Conservation (phyloP, 306 rosid genomes). For the Vigna radiata region DNA sequence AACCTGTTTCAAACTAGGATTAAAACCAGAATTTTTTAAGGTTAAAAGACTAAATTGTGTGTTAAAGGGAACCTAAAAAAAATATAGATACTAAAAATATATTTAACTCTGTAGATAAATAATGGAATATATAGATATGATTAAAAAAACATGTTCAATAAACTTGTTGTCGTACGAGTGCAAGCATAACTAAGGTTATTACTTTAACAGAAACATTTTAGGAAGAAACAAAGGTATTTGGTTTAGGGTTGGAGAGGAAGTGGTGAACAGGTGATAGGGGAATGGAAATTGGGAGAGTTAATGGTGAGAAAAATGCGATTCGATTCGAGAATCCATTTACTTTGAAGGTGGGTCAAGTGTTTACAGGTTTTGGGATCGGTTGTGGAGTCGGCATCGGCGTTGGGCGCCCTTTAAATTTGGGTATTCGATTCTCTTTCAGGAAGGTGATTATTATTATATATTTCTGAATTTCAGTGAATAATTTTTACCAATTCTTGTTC, state of each 20-base stretch:
- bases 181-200: no score
- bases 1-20: no score
- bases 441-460: neutral
- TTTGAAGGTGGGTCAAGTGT: slow-evolving; percentile 93
- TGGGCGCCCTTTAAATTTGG: slow-evolving; percentile 93
- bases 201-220: no score
- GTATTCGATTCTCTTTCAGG: slow-evolving; percentile 45
- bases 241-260: neutral
- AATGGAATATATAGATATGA: no score
- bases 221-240: neutral
- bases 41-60: no score
- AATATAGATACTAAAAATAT: no score
- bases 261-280: neutral
- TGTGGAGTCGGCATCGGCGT: slow-evolving; percentile 96
- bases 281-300: slow-evolving; percentile 62
- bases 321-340: slow-evolving; percentile 85
- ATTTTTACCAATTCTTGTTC: slow-evolving; percentile 14
- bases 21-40: no score
- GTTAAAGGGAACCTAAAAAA: no score
- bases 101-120: no score
- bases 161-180: no score
- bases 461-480: neutral
- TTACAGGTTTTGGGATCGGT: slow-evolving; percentile 94
- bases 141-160: no score
- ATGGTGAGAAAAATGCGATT: slow-evolving; percentile 52